Percentiles rank a stretch among this genome's conserved stretches.
phyloP scores from a whole-genome alignment of 208 protist species.

The Naegleria fowleri region DNA sequence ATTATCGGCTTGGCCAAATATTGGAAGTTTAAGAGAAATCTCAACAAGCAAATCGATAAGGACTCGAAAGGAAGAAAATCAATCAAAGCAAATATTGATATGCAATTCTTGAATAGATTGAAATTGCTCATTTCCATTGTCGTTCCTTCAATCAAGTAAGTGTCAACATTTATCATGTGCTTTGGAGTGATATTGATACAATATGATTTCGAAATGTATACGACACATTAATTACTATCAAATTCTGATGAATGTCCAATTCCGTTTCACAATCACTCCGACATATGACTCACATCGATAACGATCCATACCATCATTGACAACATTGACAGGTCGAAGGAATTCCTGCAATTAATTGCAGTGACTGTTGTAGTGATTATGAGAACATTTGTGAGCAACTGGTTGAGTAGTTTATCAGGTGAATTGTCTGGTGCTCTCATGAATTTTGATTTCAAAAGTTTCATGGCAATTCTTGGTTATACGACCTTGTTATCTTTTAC shows the following conservation, averaged over 20 bases:
- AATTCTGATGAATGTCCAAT: too few species aligned
- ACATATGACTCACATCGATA: background rate
- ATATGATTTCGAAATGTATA: background rate
- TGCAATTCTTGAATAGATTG: background rate
- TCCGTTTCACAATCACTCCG: too few species aligned
- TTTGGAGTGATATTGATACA: background rate
- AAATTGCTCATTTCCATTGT: constrained; percentile 7
- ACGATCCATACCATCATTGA: too few species aligned
- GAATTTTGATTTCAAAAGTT: background rate
- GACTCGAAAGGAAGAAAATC: background rate
- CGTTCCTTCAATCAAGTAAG: constrained; percentile 27
- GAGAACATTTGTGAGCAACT: constrained; percentile 20
- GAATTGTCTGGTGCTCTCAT: background rate
- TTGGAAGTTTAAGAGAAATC: background rate
- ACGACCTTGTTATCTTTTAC: background rate
- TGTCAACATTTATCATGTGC: too few species aligned
- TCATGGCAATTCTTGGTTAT: background rate
- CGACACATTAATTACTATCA: background rate
- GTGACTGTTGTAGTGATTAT: background rate
- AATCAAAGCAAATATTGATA: constrained; percentile 8
- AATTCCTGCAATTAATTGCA: constrained; percentile 6
- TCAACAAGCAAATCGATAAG: background rate
- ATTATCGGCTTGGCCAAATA: background rate
- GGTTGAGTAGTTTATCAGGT: constrained; percentile 10
- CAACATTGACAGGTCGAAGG: background rate